Base-by-base conservation (phyloP, 2,329 filamentous ascomycete genomes). In the Botryosphaeria dothidea region DNA sequence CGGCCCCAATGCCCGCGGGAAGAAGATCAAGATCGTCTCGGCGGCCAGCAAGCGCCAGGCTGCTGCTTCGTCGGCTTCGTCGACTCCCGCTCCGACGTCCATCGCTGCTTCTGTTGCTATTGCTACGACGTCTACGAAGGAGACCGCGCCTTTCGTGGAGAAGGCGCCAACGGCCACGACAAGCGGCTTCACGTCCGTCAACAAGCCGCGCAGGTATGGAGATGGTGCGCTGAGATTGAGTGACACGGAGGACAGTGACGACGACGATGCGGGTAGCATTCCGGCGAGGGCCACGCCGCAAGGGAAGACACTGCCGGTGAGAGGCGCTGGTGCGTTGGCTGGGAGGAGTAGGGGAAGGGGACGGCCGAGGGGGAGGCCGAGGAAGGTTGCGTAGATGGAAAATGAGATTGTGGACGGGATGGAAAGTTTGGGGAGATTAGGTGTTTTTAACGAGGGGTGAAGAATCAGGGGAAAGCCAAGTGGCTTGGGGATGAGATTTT, bases 11-110 rank as follows among this genome's bases (percentile, higher is more conserved):
- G n/a, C n/a, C n/a, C 66, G 67, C 3, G 70, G 75, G n/a, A 76
- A 74, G 68, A 77, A 76, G 54, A 74, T 77, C 66, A 78, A 75
- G 62, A 73, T 77, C 23, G 71, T 76, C n/a, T 56, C 62, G 4
- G 62, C 48, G 5, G 48, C 48, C n/a, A 45, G 36, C 29, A 64
- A 23, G 49, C 27, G 48, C 4, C 19, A 23, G 21, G 27, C 31
- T n/a, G 38, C 36, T 0, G 15, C 27, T 3, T 15, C 41, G 19
- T 45, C 60, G 23, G 23, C 34, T 29, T 8, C 31, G 21, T 29
- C 61, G 6, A 13, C 31, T 1, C 43, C 31, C 9, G 8, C 38
- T 3, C 57, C 25, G n/a, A 6, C 43, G 27, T 11, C 64, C 31
- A 68, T 63, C n/a, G 67, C 51, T 25, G 61, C 66, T 0, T 66